Conservation (phyloP, 2,329 filamentous ascomycete species). For the Apiospora hydei region DNA sequence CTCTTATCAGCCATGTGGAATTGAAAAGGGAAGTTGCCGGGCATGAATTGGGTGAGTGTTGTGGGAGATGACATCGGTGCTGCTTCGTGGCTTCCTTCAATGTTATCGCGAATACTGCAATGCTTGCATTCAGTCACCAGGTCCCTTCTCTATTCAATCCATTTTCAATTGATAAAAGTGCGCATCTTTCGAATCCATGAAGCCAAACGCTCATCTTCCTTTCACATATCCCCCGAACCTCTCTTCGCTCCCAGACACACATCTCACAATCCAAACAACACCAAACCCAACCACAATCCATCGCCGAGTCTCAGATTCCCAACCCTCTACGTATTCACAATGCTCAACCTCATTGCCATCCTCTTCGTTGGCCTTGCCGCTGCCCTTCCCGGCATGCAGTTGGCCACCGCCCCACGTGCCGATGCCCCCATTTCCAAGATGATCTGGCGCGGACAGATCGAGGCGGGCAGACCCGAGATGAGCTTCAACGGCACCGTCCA, state of each 20-base stretch:
- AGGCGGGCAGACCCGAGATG: slow-evolving; percentile 10
- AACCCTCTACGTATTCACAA: background rate
- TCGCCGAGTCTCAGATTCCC: background rate
- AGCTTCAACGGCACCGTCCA: background rate
- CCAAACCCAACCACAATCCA: background rate
- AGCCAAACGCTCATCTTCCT: background rate
- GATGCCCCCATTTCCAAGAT: background rate
- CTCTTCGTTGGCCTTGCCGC: background rate
- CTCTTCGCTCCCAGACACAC: background rate
- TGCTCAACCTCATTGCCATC: background rate
- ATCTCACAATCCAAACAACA: background rate
- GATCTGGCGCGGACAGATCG: slow-evolving; percentile 18
- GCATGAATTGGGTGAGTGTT: too few relatives aligned
- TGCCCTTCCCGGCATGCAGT: background rate
- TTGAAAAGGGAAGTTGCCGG: too few relatives aligned
- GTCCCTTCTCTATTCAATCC: too few relatives aligned
- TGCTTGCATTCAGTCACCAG: too few relatives aligned
- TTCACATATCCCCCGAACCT: background rate
- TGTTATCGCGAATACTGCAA: too few relatives aligned
- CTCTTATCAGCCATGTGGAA: too few relatives aligned
- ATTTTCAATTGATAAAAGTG: too few relatives aligned
- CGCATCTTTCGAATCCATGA: too few relatives aligned
- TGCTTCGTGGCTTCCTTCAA: too few relatives aligned
- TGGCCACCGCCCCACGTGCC: background rate
- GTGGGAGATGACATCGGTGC: too few relatives aligned